Percentiles rank a stretch among this genome's conserved stretches.
Evolutionary conservation across 2,329 filamentous ascomycete species (phyloP).

Genomic region (Cladorrhinum sp.): DNA sequence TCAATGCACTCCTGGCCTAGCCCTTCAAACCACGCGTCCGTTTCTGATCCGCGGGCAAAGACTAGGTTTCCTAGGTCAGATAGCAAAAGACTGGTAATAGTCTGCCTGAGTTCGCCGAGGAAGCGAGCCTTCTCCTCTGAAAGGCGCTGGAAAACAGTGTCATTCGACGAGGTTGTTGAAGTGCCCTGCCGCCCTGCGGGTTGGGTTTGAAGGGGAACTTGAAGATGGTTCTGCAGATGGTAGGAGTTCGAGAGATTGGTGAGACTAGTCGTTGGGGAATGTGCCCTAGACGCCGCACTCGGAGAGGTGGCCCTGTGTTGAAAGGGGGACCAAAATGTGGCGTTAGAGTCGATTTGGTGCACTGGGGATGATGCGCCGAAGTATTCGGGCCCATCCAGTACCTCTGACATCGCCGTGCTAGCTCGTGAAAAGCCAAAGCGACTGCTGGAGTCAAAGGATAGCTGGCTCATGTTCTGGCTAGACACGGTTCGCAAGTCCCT

Average conservation of each 20-base stretch:
- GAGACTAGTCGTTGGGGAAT: conserved; percentile 61
- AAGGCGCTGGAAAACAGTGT: conserved; percentile 61
- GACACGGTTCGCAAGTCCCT: conserved; percentile 57
- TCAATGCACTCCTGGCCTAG: conserved; percentile 65
- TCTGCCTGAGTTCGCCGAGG: conserved; percentile 71
- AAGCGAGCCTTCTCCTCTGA: conserved; percentile 74
- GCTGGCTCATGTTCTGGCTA: conserved; percentile 62
- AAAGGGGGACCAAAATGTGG: conserved; percentile 88
- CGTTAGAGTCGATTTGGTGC: conserved; percentile 68
- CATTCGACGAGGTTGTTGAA: conserved; percentile 60
- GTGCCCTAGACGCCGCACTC: conserved; percentile 56
- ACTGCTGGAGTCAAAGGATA: conserved; percentile 63
- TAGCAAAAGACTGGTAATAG: conserved; percentile 76
- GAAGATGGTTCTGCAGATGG: conserved; percentile 42
- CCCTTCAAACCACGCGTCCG: conserved; percentile 79
- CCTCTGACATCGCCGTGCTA: conserved; percentile 58
- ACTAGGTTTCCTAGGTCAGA: conserved; percentile 87
- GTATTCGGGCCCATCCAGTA: conserved; percentile 67
- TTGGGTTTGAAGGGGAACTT: conserved; percentile 45
- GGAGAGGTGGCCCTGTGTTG: conserved; percentile 62
- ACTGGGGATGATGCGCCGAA: conserved; percentile 67
- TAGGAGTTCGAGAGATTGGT: conserved; percentile 54
- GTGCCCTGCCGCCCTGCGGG: conserved; percentile 60
- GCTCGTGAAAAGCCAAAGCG: conserved; percentile 59
- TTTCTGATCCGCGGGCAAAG: conserved; percentile 87